Conservation (phyloP, 1,139 yeast genomes). For the Blastobotrys persicus region DNA sequence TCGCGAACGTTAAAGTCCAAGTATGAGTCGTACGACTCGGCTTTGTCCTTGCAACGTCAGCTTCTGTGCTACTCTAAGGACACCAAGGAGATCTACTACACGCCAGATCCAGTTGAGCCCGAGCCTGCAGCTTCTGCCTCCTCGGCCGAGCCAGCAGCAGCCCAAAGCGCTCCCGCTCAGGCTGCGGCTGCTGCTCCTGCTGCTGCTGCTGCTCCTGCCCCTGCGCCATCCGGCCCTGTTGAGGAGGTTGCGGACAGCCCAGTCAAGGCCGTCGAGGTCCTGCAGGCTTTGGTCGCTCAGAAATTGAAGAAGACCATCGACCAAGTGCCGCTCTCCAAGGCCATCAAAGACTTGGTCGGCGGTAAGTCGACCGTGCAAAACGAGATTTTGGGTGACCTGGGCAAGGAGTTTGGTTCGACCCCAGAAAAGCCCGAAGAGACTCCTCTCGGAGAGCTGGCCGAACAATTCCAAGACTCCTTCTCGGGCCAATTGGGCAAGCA, state of each 20-base stretch:
- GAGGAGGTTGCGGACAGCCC: constrained; percentile 87
- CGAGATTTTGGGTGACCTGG: constrained; percentile 96
- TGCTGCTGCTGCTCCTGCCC: constrained; percentile 57
- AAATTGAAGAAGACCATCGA: constrained; percentile 89
- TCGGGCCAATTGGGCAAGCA: constrained; percentile 90
- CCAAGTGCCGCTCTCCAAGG: constrained; percentile 82
- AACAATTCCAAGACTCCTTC: constrained; percentile 88
- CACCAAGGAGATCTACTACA: constrained; percentile 92
- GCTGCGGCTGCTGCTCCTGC: constrained; percentile 52
- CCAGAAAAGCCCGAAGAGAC: constrained; percentile 99
- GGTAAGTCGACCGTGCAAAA: constrained; percentile 98
- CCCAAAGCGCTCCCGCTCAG: constrained; percentile 41
- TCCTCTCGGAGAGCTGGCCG: constrained; percentile 93
- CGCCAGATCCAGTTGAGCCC: constrained; percentile 74
- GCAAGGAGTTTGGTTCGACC: constrained; percentile 95
- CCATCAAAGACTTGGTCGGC: constrained; percentile 94
- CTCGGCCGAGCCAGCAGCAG: constrained; percentile 37
- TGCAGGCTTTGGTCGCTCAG: constrained; percentile 92
- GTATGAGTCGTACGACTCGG: constrained; percentile 97
- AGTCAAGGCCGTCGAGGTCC: constrained; percentile 73
- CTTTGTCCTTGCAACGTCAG: constrained; percentile 93
- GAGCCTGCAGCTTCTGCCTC: constrained; percentile 44
- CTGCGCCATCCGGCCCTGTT: constrained; percentile 69
- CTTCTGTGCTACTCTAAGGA: constrained; percentile 94
- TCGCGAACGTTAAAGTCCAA: constrained; percentile 93